Conservation (phyloP, 208 protist genomes). For the Wallacemonas sp. region DNA sequence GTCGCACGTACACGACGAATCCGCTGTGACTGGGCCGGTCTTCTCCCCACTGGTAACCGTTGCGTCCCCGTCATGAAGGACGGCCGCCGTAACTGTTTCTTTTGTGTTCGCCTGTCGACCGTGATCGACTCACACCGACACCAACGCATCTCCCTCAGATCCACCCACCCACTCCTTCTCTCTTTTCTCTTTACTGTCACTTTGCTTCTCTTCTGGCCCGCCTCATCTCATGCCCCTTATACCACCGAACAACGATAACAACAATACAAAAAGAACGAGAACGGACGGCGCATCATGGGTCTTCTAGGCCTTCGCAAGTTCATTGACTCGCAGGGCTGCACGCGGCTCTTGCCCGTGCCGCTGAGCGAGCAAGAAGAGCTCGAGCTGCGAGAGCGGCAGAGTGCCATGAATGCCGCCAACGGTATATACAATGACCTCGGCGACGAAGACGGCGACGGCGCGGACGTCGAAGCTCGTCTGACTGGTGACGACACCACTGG, state of each 20-base stretch:
- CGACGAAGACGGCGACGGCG: background rate
- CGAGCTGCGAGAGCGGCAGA: slow-evolving; percentile 21
- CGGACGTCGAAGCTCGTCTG: background rate
- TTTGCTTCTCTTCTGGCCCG: background rate
- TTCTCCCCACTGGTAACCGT: too few relatives aligned
- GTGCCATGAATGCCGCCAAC: slow-evolving; percentile 7
- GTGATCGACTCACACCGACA: too few relatives aligned
- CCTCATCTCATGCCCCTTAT: too few relatives aligned
- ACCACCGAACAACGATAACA: background rate
- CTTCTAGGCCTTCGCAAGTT: slow-evolving; percentile 83
- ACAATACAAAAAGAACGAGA: background rate
- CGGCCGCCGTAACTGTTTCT: slow-evolving; percentile 8
- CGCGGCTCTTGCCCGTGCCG: slow-evolving; percentile 57
- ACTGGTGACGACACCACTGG: background rate
- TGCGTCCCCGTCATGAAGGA: too few relatives aligned
- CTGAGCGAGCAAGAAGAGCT: slow-evolving; percentile 47
- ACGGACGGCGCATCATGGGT: slow-evolving; percentile 38
- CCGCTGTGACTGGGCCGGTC: too few relatives aligned
- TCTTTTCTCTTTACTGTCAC: background rate
- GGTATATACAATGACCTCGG: slow-evolving; percentile 7
- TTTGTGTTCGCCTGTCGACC: background rate
- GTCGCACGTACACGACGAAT: too few relatives aligned
- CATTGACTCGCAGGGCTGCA: slow-evolving; percentile 71
- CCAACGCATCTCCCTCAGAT: too few relatives aligned
- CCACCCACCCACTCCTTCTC: too few relatives aligned